Evolutionary conservation across 208 protist species (phyloP).

Genomic region (Wallacemonas rigidus): DNA sequence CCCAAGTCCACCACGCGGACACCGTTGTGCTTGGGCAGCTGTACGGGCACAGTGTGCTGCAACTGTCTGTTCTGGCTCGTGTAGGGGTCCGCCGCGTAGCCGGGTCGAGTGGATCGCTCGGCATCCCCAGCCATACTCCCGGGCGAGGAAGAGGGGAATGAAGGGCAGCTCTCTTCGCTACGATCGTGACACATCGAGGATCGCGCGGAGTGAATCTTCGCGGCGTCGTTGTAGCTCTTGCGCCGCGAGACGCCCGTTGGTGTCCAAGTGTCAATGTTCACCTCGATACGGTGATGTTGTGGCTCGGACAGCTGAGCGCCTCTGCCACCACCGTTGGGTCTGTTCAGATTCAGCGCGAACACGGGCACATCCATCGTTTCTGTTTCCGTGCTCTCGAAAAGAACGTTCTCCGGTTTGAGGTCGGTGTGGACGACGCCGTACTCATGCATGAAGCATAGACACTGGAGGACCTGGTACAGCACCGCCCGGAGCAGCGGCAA

Average conservation of each 20-base stretch:
- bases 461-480: slow-evolving; percentile 74
- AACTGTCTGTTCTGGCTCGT: neutral
- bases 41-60: slow-evolving; percentile 38
- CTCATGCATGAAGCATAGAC: slow-evolving; percentile 63
- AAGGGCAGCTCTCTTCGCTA: neutral
- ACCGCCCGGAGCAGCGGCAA: slow-evolving; percentile 56
- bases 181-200: neutral
- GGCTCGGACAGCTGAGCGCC: slow-evolving; percentile 15
- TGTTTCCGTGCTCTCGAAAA: slow-evolving; percentile 67
- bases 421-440: slow-evolving; percentile 81
- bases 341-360: slow-evolving; percentile 4
- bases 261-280: slow-evolving; percentile 6
- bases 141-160: neutral
- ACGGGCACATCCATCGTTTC: slow-evolving; percentile 2
- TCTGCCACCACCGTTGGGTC: slow-evolving; percentile 11
- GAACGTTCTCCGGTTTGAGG: slow-evolving; percentile 86
- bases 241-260: neutral
- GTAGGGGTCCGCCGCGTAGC: slow-evolving; percentile 1
- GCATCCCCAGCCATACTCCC: neutral
- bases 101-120: neutral
- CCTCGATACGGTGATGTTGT: slow-evolving; percentile 31
- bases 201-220: slow-evolving; percentile 9
- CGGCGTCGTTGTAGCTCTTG: slow-evolving; percentile 4
- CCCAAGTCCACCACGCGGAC: slow-evolving; percentile 83
- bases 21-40: slow-evolving; percentile 58